Conservation (phyloP, 164 flowering plant genomes). For the Tetracentron sinense region DNA sequence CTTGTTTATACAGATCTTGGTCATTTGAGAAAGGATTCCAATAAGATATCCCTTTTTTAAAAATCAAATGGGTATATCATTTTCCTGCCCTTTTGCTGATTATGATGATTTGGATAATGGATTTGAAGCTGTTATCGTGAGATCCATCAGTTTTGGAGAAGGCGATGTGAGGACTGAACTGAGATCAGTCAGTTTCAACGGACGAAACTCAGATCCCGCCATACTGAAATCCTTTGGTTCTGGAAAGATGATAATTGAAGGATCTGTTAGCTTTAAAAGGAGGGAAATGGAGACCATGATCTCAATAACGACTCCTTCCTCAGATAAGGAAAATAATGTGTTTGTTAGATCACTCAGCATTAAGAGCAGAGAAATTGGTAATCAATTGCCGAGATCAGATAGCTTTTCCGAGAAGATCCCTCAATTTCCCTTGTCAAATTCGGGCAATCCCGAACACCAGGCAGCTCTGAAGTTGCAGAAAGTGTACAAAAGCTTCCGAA, state of each 20-base stretch:
- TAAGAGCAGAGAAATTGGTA: conserved; percentile 2
- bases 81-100: conserved; percentile 12
- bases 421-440: background rate
- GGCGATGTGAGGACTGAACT: conserved; percentile 35
- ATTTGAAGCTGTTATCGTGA: conserved; percentile 44
- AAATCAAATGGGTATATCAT: conserved; percentile 7
- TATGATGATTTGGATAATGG: conserved; percentile 28
- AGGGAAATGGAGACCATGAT: conserved; percentile 5
- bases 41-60: no score
- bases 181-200: conserved; percentile 54
- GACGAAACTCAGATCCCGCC: conserved; percentile 36
- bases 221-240: conserved; percentile 47
- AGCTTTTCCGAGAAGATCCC: no score
- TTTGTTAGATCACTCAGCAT: conserved; percentile 8
- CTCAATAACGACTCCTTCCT: background rate
- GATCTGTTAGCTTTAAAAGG: conserved; percentile 12
- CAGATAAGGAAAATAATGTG: conserved; percentile 1
- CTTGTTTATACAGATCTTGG: no score
- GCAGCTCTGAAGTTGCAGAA: conserved; percentile 17
- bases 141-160: conserved; percentile 52
- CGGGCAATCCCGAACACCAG: background rate
- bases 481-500: conserved; percentile 13
- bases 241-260: conserved; percentile 28
- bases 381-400: no score
- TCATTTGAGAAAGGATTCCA: no score